Evolutionary conservation across 2,329 filamentous ascomycete genomes (phyloP).

Genomic region (Pseudocercospora ulei): DNA sequence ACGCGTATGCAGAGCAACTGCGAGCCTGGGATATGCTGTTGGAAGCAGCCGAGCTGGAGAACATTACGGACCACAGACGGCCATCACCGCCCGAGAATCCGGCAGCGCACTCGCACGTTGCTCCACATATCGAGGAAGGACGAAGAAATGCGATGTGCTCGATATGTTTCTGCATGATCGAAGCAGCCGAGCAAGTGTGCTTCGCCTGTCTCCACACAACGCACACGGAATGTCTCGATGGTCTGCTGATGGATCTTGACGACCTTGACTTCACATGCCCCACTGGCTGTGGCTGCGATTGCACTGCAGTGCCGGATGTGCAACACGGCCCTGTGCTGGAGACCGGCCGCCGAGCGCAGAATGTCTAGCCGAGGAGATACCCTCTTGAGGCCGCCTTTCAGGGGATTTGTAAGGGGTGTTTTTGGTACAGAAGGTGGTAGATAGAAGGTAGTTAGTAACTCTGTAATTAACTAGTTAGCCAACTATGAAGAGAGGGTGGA

Average conservation of each 20-base stretch:
- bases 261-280: conserved; percentile 26
- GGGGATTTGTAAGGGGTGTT: no score
- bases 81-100: neutral
- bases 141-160: conserved; percentile 22
- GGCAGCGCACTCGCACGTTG: neutral
- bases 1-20: conserved; percentile 50
- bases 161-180: conserved; percentile 27
- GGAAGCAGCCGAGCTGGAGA: conserved; percentile 50
- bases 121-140: conserved; percentile 7
- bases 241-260: conserved; percentile 13
- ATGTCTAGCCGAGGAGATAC: neutral
- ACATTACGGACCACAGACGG: conserved; percentile 34
- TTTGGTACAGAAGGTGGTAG: no score
- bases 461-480: no score
- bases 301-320: conserved; percentile 17
- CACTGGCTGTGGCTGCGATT: conserved; percentile 31
- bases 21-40: conserved; percentile 50
- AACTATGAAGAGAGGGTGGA: no score
- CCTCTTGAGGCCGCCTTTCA: conserved; percentile 7
- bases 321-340: conserved; percentile 11
- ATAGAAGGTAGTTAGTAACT: no score
- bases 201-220: conserved; percentile 28
- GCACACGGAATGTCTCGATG: conserved; percentile 26
- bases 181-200: conserved; percentile 29
- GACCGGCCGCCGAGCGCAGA: neutral